A percentile compares a stretch with the other conserved stretches of the same genome.
Evolutionary conservation across 345 rosid species (phyloP).

Genomic region (Psidium friedrichsthalianum): DNA sequence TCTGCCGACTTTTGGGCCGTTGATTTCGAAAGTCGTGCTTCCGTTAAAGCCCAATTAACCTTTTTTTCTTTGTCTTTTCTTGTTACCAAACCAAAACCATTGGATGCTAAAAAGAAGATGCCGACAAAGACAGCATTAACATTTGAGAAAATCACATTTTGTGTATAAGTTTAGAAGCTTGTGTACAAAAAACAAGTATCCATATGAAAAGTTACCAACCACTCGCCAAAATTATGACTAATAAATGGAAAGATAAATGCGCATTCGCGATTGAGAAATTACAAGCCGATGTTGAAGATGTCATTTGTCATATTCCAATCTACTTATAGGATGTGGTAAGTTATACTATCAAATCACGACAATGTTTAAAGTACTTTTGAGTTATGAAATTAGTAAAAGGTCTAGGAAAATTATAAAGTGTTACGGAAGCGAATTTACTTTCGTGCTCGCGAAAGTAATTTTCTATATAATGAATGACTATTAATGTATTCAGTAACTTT

Average conservation of each 20-base stretch:
- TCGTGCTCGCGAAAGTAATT: fast-evolving
- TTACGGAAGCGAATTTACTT: fast-evolving
- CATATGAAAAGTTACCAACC: not conserved
- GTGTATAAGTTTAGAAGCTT: not conserved
- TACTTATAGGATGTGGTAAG: not conserved
- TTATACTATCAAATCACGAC: fast-evolving
- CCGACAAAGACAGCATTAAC: not conserved
- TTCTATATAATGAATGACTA: not conserved
- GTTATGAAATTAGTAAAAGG: not conserved
- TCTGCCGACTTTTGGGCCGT: not conserved
- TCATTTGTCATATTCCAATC: not conserved
- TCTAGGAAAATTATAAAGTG: fast-evolving
- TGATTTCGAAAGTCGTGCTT: not conserved
- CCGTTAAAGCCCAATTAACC: not conserved
- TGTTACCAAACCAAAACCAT: not conserved
- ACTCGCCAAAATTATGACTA: not conserved
- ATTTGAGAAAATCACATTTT: not conserved
- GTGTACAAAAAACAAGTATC: too few relatives aligned
- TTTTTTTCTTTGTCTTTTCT: not conserved
- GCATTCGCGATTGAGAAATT: not conserved
- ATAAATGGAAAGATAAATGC: not conserved
- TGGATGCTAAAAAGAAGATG: not conserved
- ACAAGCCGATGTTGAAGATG: not conserved
- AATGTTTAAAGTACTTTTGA: not conserved
- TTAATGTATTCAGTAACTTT: not conserved